Evolutionary conservation across 495 filamentous ascomycete genomes (phyloP).

Genomic region (Podospora pseudopauciseta): DNA sequence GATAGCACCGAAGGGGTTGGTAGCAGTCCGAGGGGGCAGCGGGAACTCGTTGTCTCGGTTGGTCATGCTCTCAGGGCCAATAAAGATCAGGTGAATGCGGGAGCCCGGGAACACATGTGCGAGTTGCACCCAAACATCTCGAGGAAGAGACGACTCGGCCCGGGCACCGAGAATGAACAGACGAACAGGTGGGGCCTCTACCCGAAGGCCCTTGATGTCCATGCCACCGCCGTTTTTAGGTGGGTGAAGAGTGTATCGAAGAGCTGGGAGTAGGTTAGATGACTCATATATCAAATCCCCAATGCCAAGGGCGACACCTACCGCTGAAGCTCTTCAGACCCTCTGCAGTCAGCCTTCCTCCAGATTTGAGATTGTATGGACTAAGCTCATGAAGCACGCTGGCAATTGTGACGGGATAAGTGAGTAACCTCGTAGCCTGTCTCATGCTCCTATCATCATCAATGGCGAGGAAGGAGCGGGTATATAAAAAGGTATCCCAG

Average conservation of each 20-base stretch:
- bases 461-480: constrained; percentile 81
- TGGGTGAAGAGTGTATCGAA: constrained; percentile 91
- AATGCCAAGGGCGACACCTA: constrained; percentile 41
- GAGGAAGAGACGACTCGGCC: constrained; percentile 90
- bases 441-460: constrained; percentile 81
- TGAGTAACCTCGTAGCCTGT: constrained; percentile 87
- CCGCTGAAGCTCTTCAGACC: constrained; percentile 89
- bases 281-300: not conserved
- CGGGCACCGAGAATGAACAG: constrained; percentile 94
- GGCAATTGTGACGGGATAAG: constrained; percentile 86
- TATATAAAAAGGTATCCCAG: constrained; percentile 95
- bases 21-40: constrained; percentile 72
- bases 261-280: constrained; percentile 50
- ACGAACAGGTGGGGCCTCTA: constrained; percentile 79
- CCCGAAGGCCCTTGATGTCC: constrained; percentile 73
- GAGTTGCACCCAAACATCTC: constrained; percentile 91
- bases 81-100: constrained; percentile 82
- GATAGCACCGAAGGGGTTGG: constrained; percentile 87
- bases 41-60: constrained; percentile 89
- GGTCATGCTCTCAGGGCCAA: constrained; percentile 92
- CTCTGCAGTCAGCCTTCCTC: constrained; percentile 73
- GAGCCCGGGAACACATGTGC: constrained; percentile 81
- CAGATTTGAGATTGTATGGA: constrained; percentile 74
- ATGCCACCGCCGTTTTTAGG: constrained; percentile 69
- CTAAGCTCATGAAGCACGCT: constrained; percentile 92